A percentile compares a stretch with the other conserved stretches of the same genome.
These are phyloP conservation scores for Phaseolus lunatus DNA, from an alignment of 306 rosid genomes.

Conservation along the genomic window DNA sequence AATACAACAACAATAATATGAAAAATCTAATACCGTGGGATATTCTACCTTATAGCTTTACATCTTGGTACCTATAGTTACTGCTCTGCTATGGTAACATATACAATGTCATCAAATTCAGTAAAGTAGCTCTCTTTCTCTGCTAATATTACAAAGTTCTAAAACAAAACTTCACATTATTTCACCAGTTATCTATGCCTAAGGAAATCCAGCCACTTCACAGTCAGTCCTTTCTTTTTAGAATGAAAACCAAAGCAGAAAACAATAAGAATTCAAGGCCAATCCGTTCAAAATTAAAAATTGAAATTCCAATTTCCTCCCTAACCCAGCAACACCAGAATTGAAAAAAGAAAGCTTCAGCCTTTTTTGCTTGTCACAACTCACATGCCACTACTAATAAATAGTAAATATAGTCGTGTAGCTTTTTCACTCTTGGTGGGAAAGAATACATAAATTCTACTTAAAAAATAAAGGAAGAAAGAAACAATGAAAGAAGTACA, in stretches of 20 bases:
- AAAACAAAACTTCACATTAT: background rate
- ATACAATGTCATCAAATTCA: slow-evolving; percentile 20
- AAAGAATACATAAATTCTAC: slow-evolving; percentile 5
- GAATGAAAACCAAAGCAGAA: background rate
- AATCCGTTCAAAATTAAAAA: slow-evolving; percentile 4
- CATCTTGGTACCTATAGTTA: background rate
- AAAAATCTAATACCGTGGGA: background rate
- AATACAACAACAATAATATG: background rate
- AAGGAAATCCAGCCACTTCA: background rate
- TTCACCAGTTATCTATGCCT: slow-evolving; percentile 11
- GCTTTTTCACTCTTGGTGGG: background rate
- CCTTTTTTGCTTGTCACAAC: background rate
- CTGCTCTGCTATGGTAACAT: slow-evolving; percentile 6
- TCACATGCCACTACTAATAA: background rate
- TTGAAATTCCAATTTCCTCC: slow-evolving; percentile 24
- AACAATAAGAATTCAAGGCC: background rate
- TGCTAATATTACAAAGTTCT: background rate
- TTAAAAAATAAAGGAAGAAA: background rate
- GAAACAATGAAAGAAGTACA: background rate
- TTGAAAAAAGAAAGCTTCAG: background rate
- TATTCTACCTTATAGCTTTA: background rate
- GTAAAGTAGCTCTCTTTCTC: slow-evolving; percentile 18
- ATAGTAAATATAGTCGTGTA: background rate
- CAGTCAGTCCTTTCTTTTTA: background rate
- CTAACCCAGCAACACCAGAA: background rate